These are phyloP conservation scores for Coemansia asiatica DNA, from an alignment of 192 early-diverging fungal species.

Conservation along the genomic window DNA sequence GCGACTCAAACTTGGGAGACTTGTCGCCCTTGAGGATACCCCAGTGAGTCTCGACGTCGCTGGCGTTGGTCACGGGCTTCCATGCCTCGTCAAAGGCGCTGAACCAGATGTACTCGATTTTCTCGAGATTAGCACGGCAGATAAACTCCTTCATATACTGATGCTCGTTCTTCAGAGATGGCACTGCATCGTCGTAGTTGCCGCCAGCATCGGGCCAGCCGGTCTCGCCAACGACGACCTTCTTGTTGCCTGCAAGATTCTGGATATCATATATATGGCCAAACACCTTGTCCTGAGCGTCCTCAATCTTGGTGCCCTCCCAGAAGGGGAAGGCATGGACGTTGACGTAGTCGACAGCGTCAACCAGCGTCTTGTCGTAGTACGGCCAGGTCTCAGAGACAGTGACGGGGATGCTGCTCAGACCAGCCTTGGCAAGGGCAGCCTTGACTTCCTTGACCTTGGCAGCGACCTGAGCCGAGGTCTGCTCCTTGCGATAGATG, in stretches of 20 bases:
- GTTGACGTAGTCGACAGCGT: slow-evolving; percentile 60
- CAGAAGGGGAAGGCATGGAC: slow-evolving; percentile 73
- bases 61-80: slow-evolving; percentile 59
- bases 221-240: slow-evolving; percentile 64
- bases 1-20: slow-evolving; percentile 41
- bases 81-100: slow-evolving; percentile 70
- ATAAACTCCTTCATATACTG: slow-evolving; percentile 62
- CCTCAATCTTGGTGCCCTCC: slow-evolving; percentile 53
- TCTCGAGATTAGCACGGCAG: slow-evolving; percentile 59
- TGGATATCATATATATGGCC: slow-evolving; percentile 56
- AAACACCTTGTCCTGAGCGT: slow-evolving; percentile 58
- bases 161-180: slow-evolving; percentile 61
- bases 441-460: slow-evolving; percentile 56
- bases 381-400: slow-evolving; percentile 51
- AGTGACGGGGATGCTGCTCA: slow-evolving; percentile 44
- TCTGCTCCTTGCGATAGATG: slow-evolving; percentile 60
- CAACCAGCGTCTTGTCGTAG: slow-evolving; percentile 53
- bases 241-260: slow-evolving; percentile 51
- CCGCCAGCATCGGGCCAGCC: slow-evolving; percentile 65
- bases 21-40: slow-evolving; percentile 52
- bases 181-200: slow-evolving; percentile 53
- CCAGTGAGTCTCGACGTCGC: slow-evolving; percentile 57
- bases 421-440: slow-evolving; percentile 41
- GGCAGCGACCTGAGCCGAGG: slow-evolving; percentile 35
- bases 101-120: slow-evolving; percentile 65